phyloP scores from a whole-genome alignment of 805 yeast genomes.

The Ogataea sp. region DNA sequence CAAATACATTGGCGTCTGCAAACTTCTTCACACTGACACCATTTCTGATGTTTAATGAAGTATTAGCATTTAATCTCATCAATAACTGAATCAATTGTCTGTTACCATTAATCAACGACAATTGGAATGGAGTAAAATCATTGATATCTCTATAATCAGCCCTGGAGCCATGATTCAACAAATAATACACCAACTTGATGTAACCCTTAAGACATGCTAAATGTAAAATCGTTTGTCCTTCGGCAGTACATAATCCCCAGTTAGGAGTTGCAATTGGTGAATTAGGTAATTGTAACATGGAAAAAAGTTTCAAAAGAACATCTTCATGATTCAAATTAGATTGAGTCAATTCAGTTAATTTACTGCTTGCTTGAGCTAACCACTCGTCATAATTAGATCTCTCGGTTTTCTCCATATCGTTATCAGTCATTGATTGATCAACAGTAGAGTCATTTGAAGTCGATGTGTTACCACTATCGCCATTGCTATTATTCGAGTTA shows the following conservation, averaged over 20 bases:
- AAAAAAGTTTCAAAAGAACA: constrained; percentile 39
- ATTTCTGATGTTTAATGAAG: constrained; percentile 41
- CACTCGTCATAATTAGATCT: constrained; percentile 34
- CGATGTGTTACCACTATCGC: constrained; percentile 15
- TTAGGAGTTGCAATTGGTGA: constrained; percentile 56
- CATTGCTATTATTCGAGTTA: constrained; percentile 33
- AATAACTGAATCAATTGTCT: constrained; percentile 55
- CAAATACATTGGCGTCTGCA: constrained; percentile 31
- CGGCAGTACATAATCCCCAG: constrained; percentile 71
- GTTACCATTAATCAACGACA: constrained; percentile 73
- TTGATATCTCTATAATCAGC: constrained; percentile 67
- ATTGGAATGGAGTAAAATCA: constrained; percentile 83
- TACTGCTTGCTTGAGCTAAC: constrained; percentile 45
- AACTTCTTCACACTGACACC: constrained; percentile 36
- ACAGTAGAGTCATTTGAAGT: constrained; percentile 3
- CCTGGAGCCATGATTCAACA: constrained; percentile 58
- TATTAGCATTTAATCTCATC: constrained; percentile 56
- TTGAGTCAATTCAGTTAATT: constrained; percentile 38
- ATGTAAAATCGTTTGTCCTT: constrained; percentile 87
- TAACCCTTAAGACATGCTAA: constrained; percentile 76
- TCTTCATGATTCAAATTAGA: constrained; percentile 41
- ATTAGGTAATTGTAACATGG: constrained; percentile 57
- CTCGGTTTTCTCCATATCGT: too few species aligned
- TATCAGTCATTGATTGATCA: background rate
- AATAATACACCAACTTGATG: constrained; percentile 46